These are phyloP conservation scores for Boletus sp. DNA, from an alignment of 768 basidiomycete genomes.

Conservation along the genomic window DNA sequence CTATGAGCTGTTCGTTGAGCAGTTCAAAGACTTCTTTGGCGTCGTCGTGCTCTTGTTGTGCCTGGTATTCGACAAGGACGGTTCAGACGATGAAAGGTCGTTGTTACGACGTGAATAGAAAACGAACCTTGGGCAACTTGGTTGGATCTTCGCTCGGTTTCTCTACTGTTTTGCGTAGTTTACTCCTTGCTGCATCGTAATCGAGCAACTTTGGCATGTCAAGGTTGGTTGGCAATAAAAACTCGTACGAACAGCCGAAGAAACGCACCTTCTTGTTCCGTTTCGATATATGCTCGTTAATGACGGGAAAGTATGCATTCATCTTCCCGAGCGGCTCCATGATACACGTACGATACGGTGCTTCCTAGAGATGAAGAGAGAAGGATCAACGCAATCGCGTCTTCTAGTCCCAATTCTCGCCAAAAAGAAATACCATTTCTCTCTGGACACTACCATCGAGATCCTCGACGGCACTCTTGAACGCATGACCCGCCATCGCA, in stretches of 20 bases:
- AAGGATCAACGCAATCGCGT: neutral
- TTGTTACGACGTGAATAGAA: neutral
- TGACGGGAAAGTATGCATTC: constrained; percentile 89
- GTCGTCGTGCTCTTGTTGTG: constrained; percentile 95
- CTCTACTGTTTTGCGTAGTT: constrained; percentile 81
- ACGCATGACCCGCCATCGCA: constrained; percentile 96
- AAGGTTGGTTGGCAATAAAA: neutral
- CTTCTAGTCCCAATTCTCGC: neutral
- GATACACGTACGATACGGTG: constrained; percentile 90
- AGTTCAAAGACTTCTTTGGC: constrained; percentile 91
- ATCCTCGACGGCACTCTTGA: constrained; percentile 93
- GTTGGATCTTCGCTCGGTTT: constrained; percentile 93
- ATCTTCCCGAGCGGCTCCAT: constrained; percentile 96
- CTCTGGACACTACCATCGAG: constrained; percentile 80
- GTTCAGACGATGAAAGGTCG: neutral
- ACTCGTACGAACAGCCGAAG: neutral
- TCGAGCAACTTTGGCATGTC: constrained; percentile 69
- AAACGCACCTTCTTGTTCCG: constrained; percentile 87
- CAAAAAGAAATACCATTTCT: constrained; percentile 58
- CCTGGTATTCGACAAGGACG: constrained; percentile 33
- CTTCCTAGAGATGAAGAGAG: constrained; percentile 54
- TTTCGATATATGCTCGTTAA: constrained; percentile 92
- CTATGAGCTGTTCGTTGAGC: constrained; percentile 88
- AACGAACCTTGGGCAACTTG: constrained; percentile 74
- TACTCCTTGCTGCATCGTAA: constrained; percentile 90